These are phyloP conservation scores for Paraphaeosphaeria minitans DNA, from an alignment of 2,329 filamentous ascomycete genomes.

Conservation along the genomic window DNA sequence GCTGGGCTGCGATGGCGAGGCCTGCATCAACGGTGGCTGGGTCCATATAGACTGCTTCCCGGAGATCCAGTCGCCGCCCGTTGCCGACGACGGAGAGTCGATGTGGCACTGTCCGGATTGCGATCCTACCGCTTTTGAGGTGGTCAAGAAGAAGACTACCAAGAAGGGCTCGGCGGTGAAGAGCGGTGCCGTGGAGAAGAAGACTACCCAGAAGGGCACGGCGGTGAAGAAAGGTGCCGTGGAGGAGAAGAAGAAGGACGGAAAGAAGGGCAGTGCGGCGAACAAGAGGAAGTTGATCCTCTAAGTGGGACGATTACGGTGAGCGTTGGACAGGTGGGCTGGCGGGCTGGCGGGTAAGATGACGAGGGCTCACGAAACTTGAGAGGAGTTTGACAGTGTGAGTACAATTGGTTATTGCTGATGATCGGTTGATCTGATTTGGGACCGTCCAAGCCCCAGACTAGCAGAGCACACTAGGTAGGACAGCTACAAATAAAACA, in stretches of 20 bases:
- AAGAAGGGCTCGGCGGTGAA: constrained; percentile 1
- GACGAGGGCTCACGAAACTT: too few relatives aligned
- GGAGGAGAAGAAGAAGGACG: neutral
- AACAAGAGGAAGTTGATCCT: neutral
- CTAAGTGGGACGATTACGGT: neutral
- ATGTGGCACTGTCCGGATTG: constrained; percentile 8
- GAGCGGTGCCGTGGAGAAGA: neutral
- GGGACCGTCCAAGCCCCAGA: neutral
- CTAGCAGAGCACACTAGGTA: neutral
- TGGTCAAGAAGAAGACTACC: neutral
- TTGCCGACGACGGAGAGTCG: neutral
- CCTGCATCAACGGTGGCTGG: neutral
- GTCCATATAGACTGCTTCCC: neutral
- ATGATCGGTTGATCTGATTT: neutral
- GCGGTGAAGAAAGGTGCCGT: neutral
- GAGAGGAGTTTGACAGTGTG: too few relatives aligned
- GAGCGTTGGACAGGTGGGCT: too few relatives aligned
- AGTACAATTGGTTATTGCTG: too few relatives aligned
- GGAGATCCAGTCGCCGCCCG: neutral
- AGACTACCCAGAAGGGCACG: too few relatives aligned
- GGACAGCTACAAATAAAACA: neutral
- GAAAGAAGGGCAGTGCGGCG: neutral
- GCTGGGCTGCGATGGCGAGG: neutral
- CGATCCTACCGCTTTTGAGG: neutral
- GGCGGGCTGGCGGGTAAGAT: too few relatives aligned